Conservation (phyloP, 2,329 filamentous ascomycete species). For the Fusarium goolgardi region DNA sequence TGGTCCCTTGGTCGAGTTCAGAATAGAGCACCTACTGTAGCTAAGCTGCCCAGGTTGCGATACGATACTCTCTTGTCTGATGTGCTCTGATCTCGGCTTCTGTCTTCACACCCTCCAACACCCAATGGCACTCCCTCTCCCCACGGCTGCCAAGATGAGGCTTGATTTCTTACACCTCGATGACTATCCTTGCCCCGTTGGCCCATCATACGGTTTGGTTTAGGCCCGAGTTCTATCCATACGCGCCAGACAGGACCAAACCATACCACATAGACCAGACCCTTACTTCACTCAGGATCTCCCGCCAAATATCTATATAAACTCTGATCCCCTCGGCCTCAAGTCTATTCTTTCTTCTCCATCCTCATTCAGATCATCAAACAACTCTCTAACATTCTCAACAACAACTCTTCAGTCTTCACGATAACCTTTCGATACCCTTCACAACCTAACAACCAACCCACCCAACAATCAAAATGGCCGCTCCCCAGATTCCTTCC, state of each 20-base stretch:
- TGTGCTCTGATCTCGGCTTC: constrained; percentile 29
- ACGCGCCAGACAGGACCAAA: constrained; percentile 22
- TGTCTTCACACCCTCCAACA: constrained; percentile 33
- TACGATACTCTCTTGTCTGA: constrained; percentile 23
- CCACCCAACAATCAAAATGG: constrained; percentile 45
- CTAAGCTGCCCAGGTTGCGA: constrained; percentile 1
- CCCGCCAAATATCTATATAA: constrained; percentile 46
- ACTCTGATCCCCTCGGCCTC: constrained; percentile 42
- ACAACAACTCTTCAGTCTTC: constrained; percentile 36
- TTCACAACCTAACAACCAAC: constrained; percentile 25
- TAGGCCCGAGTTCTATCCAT: constrained; percentile 41
- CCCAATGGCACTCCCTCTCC: constrained; percentile 39
- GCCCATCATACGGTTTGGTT: constrained; percentile 48
- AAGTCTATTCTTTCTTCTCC: constrained; percentile 38
- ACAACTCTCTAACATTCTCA: constrained; percentile 39
- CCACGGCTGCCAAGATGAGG: constrained; percentile 45
- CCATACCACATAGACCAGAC: constrained; percentile 27
- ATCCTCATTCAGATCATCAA: constrained; percentile 48
- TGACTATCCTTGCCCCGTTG: constrained; percentile 42
- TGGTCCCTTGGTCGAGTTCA: constrained; percentile 17
- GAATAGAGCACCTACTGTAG: constrained; percentile 10
- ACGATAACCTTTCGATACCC: constrained; percentile 42
- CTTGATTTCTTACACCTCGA: constrained; percentile 37
- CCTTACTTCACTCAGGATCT: constrained; percentile 38
- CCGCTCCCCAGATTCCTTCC: constrained; percentile 69